A percentile compares a stretch with the other conserved stretches of the same genome.
These are phyloP conservation scores for Sequoiadendron giganteum DNA, from an alignment of 75 land plant species.

Conservation along the genomic window DNA sequence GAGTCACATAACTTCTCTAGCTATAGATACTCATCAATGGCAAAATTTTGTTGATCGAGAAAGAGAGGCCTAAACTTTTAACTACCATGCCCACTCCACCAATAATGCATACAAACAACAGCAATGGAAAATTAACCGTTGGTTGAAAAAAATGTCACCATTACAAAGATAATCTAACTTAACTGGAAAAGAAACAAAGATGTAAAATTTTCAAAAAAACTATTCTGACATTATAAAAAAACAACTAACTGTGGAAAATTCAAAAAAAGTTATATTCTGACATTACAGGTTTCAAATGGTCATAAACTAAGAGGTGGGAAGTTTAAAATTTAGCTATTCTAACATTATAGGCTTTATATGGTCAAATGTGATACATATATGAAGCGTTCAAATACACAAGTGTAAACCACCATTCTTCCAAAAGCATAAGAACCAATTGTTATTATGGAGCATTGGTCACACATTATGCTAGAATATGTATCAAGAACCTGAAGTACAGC, in stretches of 20 bases:
- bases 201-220: too few species aligned
- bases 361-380: not conserved
- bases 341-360: not conserved
- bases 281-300: not conserved
- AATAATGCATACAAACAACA: too few species aligned
- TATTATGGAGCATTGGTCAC: not conserved
- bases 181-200: too few species aligned
- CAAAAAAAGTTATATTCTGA: not conserved
- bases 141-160: too few species aligned
- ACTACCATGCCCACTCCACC: too few species aligned
- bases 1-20: too few species aligned
- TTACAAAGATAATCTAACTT: too few species aligned
- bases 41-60: too few species aligned
- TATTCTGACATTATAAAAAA: too few species aligned
- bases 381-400: not conserved
- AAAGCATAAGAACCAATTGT: not conserved
- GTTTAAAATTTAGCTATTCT: not conserved
- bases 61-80: too few species aligned
- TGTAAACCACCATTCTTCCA: not conserved
- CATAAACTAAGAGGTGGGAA: not conserved
- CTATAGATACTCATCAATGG: too few species aligned
- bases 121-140: too few species aligned
- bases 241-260: not conserved
- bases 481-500: not conserved
- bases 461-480: not conserved